Conservation (phyloP, 306 rosid species). For the Sechiopsis laciniata region DNA sequence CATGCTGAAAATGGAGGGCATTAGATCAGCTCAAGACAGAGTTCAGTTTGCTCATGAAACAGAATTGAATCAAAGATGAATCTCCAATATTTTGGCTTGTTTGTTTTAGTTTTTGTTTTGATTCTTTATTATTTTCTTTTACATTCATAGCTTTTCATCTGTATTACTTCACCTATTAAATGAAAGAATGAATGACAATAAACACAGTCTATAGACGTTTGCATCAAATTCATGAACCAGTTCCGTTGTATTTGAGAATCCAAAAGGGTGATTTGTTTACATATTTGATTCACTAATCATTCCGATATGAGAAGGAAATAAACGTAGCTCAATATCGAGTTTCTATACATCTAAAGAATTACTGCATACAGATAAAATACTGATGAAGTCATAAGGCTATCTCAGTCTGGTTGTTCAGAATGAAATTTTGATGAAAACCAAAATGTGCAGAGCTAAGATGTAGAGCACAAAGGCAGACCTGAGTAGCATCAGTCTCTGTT, state of each 20-base stretch:
- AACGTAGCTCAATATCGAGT: not conserved
- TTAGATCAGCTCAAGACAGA: slow-evolving; percentile 53
- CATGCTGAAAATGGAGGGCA: slow-evolving; percentile 76
- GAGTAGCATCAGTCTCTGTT: slow-evolving; percentile 73
- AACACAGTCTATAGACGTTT: slow-evolving; percentile 1
- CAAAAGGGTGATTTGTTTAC: not conserved
- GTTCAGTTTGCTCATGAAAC: slow-evolving; percentile 29
- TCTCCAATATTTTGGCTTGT: not conserved
- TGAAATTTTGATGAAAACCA: slow-evolving; percentile 77
- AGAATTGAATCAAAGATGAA: slow-evolving; percentile 20
- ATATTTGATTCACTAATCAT: not conserved
- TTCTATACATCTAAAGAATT: slow-evolving; percentile 13
- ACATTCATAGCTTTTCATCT: slow-evolving; percentile 1
- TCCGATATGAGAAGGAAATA: not conserved
- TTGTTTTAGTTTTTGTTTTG: not conserved
- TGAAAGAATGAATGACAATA: slow-evolving; percentile 8
- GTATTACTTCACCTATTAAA: slow-evolving; percentile 12
- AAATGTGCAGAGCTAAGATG: slow-evolving; percentile 62
- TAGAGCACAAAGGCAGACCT: slow-evolving; percentile 86
- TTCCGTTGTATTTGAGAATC: not conserved
- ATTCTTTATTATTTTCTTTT: not conserved
- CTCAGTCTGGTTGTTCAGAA: slow-evolving; percentile 33
- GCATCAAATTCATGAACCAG: not conserved
- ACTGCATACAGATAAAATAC: not conserved
- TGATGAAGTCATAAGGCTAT: slow-evolving; percentile 6